Evolutionary conservation across 495 filamentous ascomycete species (phyloP).

Genomic region (Choiromyces venosus): DNA sequence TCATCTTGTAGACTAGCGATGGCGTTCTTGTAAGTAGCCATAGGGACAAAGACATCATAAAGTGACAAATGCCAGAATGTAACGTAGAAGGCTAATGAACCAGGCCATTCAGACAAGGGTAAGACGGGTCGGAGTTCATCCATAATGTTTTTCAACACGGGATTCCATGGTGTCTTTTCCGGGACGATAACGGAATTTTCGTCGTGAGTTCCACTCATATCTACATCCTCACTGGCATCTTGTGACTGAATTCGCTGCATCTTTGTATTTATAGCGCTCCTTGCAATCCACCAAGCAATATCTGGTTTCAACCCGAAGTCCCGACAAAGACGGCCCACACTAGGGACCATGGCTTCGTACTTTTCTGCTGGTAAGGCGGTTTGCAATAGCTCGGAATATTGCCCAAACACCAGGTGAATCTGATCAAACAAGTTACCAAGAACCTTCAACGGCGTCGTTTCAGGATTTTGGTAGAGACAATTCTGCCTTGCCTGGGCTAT

Average conservation of each 20-base stretch:
- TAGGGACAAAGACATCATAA: constrained; percentile 68
- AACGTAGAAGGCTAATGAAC: constrained; percentile 70
- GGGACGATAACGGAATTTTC: constrained; percentile 26
- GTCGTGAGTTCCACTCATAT: constrained; percentile 45
- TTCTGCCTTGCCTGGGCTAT: constrained; percentile 84
- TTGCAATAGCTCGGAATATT: constrained; percentile 83
- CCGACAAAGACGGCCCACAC: constrained; percentile 61
- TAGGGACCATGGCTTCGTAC: constrained; percentile 77
- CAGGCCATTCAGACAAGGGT: constrained; percentile 59
- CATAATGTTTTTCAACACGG: constrained; percentile 71
- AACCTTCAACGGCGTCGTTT: constrained; percentile 63
- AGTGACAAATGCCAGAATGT: constrained; percentile 90
- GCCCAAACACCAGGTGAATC: constrained; percentile 72
- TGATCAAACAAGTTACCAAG: constrained; percentile 82
- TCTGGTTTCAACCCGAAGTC: constrained; percentile 76
- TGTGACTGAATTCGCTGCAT: constrained; percentile 44
- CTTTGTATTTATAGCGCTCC: constrained; percentile 59
- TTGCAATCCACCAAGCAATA: constrained; percentile 81
- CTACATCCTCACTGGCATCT: constrained; percentile 43
- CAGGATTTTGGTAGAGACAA: constrained; percentile 64
- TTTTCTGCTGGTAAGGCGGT: constrained; percentile 69
- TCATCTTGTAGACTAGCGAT: constrained; percentile 57
- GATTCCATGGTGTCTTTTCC: constrained; percentile 56
- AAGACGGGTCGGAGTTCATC: constrained; percentile 58
- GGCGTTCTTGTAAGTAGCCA: constrained; percentile 68